phyloP scores from a whole-genome alignment of 352 stramenopile genomes.

The Stephanocyclus meneghinianus region DNA sequence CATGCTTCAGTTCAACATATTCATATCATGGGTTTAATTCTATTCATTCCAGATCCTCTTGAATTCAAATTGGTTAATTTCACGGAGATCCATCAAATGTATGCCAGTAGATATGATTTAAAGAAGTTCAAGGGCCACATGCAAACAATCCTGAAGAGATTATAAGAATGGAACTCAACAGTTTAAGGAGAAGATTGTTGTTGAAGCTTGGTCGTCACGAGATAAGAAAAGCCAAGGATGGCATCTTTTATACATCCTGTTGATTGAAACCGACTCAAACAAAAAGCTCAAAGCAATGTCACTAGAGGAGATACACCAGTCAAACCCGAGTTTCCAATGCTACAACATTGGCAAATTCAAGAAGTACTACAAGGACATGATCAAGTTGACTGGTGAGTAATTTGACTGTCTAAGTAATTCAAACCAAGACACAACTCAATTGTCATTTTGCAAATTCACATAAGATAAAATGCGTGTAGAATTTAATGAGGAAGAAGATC shows the following conservation, averaged over 20 bases:
- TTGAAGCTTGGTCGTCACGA: neutral
- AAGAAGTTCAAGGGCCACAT: conserved; percentile 5
- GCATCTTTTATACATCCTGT: neutral
- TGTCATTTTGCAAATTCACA: too few relatives aligned
- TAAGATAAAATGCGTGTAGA: neutral
- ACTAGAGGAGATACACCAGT: neutral
- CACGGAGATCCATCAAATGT: neutral
- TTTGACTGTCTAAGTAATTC: too few relatives aligned
- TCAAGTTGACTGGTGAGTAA: conserved; percentile 1
- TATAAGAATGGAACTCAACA: conserved; percentile 1
- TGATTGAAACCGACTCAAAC: neutral
- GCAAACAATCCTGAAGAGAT: conserved; percentile 1
- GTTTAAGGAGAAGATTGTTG: neutral
- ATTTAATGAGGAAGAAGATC: neutral
- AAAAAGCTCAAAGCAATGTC: neutral
- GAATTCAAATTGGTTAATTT: conserved; percentile 1
- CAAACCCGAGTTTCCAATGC: neutral
- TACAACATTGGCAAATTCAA: neutral
- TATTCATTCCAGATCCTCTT: neutral
- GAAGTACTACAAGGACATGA: conserved; percentile 15
- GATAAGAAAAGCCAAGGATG: neutral
- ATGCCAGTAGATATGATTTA: conserved; percentile 1
- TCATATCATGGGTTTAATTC: neutral
- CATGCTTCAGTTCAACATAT: neutral
- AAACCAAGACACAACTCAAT: too few relatives aligned